These are phyloP conservation scores for Lachnellula arida DNA, from an alignment of 2,329 filamentous ascomycete genomes.

Conservation along the genomic window DNA sequence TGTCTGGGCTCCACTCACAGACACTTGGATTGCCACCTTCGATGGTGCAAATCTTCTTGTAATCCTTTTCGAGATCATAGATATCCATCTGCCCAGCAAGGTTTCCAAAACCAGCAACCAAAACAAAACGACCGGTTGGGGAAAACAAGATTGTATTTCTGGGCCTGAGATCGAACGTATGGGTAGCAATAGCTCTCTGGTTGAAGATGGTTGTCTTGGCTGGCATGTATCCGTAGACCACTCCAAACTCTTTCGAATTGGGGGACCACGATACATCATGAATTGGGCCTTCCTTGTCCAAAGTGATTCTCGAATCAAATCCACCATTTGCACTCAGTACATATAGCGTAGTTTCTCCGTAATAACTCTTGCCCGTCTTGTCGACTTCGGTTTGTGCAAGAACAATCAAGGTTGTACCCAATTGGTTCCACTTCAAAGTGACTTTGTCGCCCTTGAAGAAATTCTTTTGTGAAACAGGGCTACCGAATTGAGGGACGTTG, in stretches of 20 bases:
- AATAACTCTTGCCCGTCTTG: constrained; percentile 98
- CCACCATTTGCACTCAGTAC: constrained; percentile 85
- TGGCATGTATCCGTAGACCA: constrained; percentile 98
- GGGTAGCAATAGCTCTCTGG: constrained; percentile 72
- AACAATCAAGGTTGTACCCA: constrained; percentile 87
- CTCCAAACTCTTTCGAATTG: constrained; percentile 95
- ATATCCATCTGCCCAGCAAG: constrained; percentile 96
- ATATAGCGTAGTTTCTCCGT: constrained; percentile 96
- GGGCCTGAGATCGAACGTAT: constrained; percentile 81
- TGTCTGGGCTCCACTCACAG: constrained; percentile 96
- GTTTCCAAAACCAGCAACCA: constrained; percentile 96
- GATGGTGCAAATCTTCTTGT: constrained; percentile 86
- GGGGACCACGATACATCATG: constrained; percentile 99
- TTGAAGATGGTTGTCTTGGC: constrained; percentile 99
- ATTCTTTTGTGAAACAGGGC: constrained; percentile 89
- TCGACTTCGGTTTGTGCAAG: constrained; percentile 97
- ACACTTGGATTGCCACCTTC: constrained; percentile 94
- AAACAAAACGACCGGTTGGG: constrained; percentile 84
- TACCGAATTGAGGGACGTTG: constrained; percentile 81
- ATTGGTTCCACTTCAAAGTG: constrained; percentile 94
- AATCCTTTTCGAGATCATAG: constrained; percentile 93
- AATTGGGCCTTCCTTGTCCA: constrained; percentile 97
- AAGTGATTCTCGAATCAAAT: constrained; percentile 84
- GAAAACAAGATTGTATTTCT: constrained; percentile 96
- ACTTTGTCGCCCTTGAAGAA: constrained; percentile 99